These are phyloP conservation scores for Bacidia gigantensis DNA, from an alignment of 495 filamentous ascomycete species.

Conservation along the genomic window DNA sequence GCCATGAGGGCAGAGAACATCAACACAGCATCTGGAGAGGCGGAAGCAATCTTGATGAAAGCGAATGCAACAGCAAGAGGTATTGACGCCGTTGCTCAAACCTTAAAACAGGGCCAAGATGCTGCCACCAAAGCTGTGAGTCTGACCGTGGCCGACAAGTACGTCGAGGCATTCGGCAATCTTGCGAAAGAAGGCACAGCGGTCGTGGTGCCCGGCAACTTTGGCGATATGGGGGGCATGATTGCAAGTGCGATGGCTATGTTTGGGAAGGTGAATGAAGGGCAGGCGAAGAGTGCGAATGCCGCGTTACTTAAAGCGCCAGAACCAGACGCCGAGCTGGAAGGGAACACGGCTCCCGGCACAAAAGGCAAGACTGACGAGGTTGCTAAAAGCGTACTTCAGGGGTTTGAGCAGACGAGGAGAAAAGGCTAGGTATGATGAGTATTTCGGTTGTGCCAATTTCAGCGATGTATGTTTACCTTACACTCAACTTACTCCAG, in stretches of 20 bases:
- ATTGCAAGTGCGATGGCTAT: conserved; percentile 92
- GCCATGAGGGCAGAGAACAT: conserved; percentile 82
- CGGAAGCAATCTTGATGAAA: conserved; percentile 77
- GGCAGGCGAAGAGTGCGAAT: conserved; percentile 56
- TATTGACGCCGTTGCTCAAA: conserved; percentile 67
- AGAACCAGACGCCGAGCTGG: conserved; percentile 15
- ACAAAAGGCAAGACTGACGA: conserved; percentile 22
- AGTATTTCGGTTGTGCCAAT: neutral
- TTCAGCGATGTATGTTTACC: neutral
- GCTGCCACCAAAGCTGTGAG: conserved; percentile 70
- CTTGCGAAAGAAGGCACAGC: conserved; percentile 88
- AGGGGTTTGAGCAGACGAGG: conserved; percentile 39
- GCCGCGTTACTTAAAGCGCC: conserved; percentile 9
- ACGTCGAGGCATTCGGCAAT: conserved; percentile 87
- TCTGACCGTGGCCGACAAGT: conserved; percentile 88
- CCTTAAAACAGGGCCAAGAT: conserved; percentile 55
- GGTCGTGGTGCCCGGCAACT: conserved; percentile 89
- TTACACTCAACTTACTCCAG: neutral
- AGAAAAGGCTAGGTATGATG: conserved; percentile 23
- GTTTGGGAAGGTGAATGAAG: conserved; percentile 82
- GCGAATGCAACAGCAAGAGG: conserved; percentile 77
- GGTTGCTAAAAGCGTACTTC: conserved; percentile 36
- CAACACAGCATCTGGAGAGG: conserved; percentile 81
- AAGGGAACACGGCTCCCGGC: conserved; percentile 3
- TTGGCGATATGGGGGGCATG: conserved; percentile 95